phyloP scores from a whole-genome alignment of 495 filamentous ascomycete species.

The Neurospora intermedia region DNA sequence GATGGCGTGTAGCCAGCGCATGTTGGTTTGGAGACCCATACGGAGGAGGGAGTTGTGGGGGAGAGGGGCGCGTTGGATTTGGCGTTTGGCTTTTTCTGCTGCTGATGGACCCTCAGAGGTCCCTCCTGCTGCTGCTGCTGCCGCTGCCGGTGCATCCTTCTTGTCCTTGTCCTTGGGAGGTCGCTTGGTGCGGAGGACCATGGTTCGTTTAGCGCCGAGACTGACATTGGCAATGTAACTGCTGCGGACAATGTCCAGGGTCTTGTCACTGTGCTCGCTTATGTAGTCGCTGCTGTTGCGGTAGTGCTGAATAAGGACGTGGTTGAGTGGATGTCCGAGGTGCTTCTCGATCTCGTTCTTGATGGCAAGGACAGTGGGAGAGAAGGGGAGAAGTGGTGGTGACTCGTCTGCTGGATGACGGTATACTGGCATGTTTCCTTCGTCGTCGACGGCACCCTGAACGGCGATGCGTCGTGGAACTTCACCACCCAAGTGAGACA shows the following conservation, averaged over 20 bases:
- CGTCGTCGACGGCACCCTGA: constrained; percentile 58
- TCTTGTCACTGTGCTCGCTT: constrained; percentile 96
- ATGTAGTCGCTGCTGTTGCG: constrained; percentile 87
- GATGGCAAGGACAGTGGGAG: constrained; percentile 57
- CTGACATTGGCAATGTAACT: constrained; percentile 87
- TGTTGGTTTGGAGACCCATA: constrained; percentile 73
- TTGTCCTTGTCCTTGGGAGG: constrained; percentile 22
- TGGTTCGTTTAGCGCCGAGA: constrained; percentile 80
- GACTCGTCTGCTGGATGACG: constrained; percentile 90
- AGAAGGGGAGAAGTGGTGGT: constrained; percentile 65
- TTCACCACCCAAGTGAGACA: constrained; percentile 85
- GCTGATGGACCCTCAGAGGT: not conserved
- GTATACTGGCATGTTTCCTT: constrained; percentile 81
- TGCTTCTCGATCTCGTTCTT: constrained; percentile 53
- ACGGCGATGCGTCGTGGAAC: constrained; percentile 92
- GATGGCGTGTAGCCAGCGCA: constrained; percentile 82
- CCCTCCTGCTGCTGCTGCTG: not conserved
- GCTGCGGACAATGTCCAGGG: constrained; percentile 72
- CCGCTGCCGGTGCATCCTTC: not conserved
- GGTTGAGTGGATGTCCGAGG: constrained; percentile 77
- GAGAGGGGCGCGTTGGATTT: constrained; percentile 53
- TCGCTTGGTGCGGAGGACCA: constrained; percentile 82
- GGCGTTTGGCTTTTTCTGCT: constrained; percentile 13
- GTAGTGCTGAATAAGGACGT: constrained; percentile 88
- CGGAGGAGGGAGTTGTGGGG: constrained; percentile 85